phyloP scores from a whole-genome alignment of 192 early-diverging fungal species.

The Backusella psychrophila region DNA sequence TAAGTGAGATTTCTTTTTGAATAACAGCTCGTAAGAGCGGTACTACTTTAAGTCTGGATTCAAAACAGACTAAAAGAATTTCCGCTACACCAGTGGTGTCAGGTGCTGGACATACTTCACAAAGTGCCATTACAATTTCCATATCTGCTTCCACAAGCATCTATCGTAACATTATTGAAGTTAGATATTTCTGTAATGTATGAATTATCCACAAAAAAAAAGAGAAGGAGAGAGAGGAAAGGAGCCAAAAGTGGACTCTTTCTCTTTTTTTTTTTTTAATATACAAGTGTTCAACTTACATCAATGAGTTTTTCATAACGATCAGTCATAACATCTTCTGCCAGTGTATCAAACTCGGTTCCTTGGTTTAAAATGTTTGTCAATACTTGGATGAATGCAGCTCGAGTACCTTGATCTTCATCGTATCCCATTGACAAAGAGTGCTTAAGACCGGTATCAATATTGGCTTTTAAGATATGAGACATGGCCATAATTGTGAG shows the following conservation, averaged over 20 bases:
- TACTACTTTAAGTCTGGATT: constrained; percentile 52
- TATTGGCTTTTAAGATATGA: constrained; percentile 75
- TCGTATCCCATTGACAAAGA: constrained; percentile 76
- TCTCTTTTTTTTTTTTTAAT: neutral
- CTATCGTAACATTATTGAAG: constrained; percentile 1
- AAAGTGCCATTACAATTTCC: constrained; percentile 66
- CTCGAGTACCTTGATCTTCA: constrained; percentile 74
- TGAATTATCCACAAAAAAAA: neutral
- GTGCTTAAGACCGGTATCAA: constrained; percentile 77
- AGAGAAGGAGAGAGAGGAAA: no score
- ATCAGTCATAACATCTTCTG: constrained; percentile 51
- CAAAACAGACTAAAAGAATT: constrained; percentile 66
- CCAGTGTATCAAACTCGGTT: constrained; percentile 64
- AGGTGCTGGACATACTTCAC: constrained; percentile 69
- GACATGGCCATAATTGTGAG: constrained; percentile 71
- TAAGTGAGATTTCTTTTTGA: constrained; percentile 67
- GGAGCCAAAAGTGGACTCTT: no score
- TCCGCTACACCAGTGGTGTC: constrained; percentile 75
- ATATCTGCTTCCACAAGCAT: constrained; percentile 57
- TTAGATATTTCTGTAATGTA: neutral
- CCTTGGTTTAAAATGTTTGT: constrained; percentile 77
- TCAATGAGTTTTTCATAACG: constrained; percentile 70
- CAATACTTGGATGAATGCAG: constrained; percentile 78
- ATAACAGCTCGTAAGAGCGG: constrained; percentile 65
- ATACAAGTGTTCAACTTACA: constrained; percentile 13